phyloP scores from a whole-genome alignment of 768 basidiomycete species.

The Lactarius hengduanensis region DNA sequence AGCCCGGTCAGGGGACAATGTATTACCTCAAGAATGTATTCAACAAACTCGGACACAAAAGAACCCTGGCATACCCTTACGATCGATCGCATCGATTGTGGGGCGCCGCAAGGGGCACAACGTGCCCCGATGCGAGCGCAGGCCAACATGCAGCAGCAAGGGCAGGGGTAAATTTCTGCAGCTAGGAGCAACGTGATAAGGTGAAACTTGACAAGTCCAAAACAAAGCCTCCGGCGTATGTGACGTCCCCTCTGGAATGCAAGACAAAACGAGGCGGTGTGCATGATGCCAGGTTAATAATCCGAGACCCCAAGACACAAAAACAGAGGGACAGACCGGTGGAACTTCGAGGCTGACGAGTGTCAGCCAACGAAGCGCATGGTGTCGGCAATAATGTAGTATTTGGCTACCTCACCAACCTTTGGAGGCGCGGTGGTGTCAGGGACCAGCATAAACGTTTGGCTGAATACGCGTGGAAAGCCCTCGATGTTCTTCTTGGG shows the following conservation, averaged over 20 bases:
- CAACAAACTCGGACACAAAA: constrained; percentile 1
- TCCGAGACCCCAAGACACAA: background rate
- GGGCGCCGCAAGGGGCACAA: background rate
- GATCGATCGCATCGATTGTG: constrained; percentile 10
- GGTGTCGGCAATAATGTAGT: constrained; percentile 76
- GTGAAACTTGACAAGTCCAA: background rate
- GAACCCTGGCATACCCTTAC: background rate
- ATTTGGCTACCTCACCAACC: constrained; percentile 74
- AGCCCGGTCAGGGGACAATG: background rate
- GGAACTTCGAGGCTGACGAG: background rate
- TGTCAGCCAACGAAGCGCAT: constrained; percentile 75
- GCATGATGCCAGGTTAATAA: background rate
- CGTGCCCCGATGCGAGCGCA: constrained; percentile 8
- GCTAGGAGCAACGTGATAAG: background rate
- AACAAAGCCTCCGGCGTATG: background rate
- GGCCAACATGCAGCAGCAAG: background rate
- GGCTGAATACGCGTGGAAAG: constrained; percentile 82
- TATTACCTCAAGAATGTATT: constrained; percentile 6
- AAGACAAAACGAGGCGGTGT: background rate
- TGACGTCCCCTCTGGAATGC: constrained; percentile 5
- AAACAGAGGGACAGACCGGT: constrained; percentile 3
- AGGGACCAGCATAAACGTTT: constrained; percentile 83
- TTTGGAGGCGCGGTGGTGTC: constrained; percentile 66
- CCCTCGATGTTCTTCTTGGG: constrained; percentile 54
- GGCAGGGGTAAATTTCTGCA: background rate